Evolutionary conservation across 2,329 filamentous ascomycete species (phyloP), one percentile per base, ranked within the genome.

Genomic region (Sarocladium brachiariae): DNA sequence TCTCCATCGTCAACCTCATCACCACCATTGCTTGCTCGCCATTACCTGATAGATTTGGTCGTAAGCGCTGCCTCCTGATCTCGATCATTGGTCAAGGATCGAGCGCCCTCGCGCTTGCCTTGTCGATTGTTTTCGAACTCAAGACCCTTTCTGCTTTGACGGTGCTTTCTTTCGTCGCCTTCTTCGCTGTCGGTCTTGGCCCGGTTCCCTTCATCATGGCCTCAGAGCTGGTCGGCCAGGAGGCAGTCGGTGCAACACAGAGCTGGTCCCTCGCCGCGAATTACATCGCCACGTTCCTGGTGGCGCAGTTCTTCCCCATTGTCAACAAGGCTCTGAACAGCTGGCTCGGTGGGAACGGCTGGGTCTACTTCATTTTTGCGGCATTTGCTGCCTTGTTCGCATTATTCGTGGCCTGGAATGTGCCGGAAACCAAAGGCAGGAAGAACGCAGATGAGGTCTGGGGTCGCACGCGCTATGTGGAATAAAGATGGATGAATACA

Each of bases 141-240:
- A 86, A 91, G 61, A 69, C 87, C 2, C 70, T 96, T 11, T 95
- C 89, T 0, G 91, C 89, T 0, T 62, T 95, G 0, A 82, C 89
- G 0, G 90, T 95, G 0, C 74, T 96, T 10, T 70, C 86, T 23
- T 99, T 97, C 61, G 93, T 97, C 2, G 85, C 81, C 4, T 89
- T 87, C 61, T 99, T 96, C 59, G 93, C 88, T 0, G 79, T 96
- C 13, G 93, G 93, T 0, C 77, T 99, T 0, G 93, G 93, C 0
- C 93, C 93, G 0, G 89, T 99, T 1, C 93, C 93, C 0, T 99
- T 97, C 66, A 95, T 97, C 57, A 77, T 99, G 43, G 86, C 91
- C 0, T 91, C 88, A 1, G 93, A 97, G 67, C 79, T 97, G 2
- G 93, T 97, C 1, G 87, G 84, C 0, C 84, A 89, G 11, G 89